A percentile compares a stretch with the other conserved stretches of the same genome.
Conservation (phyloP, 306 rosid genomes). For the Notholithocarpus densiflorus region DNA sequence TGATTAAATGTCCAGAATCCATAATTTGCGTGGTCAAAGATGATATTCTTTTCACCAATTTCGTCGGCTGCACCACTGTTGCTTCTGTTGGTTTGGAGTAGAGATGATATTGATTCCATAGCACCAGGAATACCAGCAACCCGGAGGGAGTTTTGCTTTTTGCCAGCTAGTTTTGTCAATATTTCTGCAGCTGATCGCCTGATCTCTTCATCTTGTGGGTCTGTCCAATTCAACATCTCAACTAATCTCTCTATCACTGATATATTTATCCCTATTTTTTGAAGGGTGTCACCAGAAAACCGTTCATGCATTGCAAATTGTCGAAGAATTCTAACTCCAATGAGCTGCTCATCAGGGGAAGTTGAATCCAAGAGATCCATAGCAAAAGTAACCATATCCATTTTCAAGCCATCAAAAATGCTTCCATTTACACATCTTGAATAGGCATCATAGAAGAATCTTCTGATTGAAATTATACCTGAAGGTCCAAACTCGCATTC, state of each 20-base stretch:
- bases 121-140: constrained; percentile 88
- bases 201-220: constrained; percentile 72
- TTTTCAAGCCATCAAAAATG: constrained; percentile 88
- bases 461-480: constrained; percentile 59
- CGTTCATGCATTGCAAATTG: constrained; percentile 44
- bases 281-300: constrained; percentile 78
- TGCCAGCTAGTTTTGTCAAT: constrained; percentile 71
- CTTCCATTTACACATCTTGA: constrained; percentile 84
- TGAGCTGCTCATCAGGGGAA: constrained; percentile 88
- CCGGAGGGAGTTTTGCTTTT: constrained; percentile 78
- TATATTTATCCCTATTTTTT: constrained; percentile 74
- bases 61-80: constrained; percentile 63
- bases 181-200: constrained; percentile 81
- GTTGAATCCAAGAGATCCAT: constrained; percentile 77
- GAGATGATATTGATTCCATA: constrained; percentile 89
- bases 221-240: constrained; percentile 95
- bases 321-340: constrained; percentile 71
- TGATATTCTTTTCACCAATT: constrained; percentile 60
- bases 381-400: constrained; percentile 86
- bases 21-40: constrained; percentile 50
- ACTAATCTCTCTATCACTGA: constrained; percentile 74
- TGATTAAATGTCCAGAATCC: constrained; percentile 78
- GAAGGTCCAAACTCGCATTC: constrained; percentile 72
- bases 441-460: constrained; percentile 93
- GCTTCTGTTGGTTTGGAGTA: constrained; percentile 63